Percentiles rank a stretch among this genome's conserved stretches.
Evolutionary conservation across 345 rosid genomes (phyloP).

Genomic region (Cardiospermum halicacabum): DNA sequence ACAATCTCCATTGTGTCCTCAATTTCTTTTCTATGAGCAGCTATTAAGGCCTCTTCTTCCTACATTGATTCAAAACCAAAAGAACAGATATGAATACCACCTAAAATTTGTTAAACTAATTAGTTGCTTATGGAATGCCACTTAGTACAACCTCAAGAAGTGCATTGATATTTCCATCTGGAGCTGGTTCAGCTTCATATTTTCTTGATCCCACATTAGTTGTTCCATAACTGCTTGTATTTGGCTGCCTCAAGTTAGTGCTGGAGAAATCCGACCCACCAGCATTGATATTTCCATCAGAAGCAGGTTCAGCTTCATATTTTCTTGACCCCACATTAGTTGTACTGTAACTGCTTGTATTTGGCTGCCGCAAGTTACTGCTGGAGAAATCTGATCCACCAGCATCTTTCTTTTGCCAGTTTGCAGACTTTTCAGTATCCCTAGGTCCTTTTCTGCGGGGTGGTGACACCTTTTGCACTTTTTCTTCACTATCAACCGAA

Average conservation of each 20-base stretch:
- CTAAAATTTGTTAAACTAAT: neutral
- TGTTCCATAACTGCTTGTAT: slow-evolving; percentile 30
- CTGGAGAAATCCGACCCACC: slow-evolving; percentile 38
- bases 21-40: slow-evolving; percentile 96
- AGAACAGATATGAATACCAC: neutral
- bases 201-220: slow-evolving; percentile 42
- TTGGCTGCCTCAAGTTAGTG: slow-evolving; percentile 40
- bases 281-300: slow-evolving; percentile 72
- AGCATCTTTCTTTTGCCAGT: slow-evolving; percentile 48
- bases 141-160: slow-evolving; percentile 63
- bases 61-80: slow-evolving; percentile 20
- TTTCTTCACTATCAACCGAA: slow-evolving; percentile 60
- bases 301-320: slow-evolving; percentile 44
- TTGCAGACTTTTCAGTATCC: slow-evolving; percentile 65
- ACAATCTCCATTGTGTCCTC: slow-evolving; percentile 99
- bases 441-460: slow-evolving; percentile 69
- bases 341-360: slow-evolving; percentile 30
- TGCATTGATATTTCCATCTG: slow-evolving; percentile 70
- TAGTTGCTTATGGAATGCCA: neutral
- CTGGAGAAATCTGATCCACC: slow-evolving; percentile 42
- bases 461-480: slow-evolving; percentile 74
- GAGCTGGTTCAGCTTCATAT: slow-evolving; percentile 44
- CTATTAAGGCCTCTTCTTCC: slow-evolving; percentile 94
- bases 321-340: slow-evolving; percentile 42
- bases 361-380: slow-evolving; percentile 39